Percentiles rank a stretch among this genome's conserved stretches.
Conservation (phyloP, 257 asterid species). For the Anisodus acutangulus region DNA sequence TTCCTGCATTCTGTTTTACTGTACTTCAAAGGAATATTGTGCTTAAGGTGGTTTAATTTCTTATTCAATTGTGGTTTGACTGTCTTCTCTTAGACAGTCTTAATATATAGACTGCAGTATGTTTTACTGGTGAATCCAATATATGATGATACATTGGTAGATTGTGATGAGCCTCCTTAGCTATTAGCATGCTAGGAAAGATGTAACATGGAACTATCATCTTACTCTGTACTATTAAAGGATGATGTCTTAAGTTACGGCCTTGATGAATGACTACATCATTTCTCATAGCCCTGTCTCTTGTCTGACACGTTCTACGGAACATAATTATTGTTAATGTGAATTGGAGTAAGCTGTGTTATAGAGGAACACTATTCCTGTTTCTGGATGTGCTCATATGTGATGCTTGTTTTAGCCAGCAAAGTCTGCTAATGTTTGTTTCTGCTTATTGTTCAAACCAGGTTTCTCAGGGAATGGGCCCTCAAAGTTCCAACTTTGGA, state of each 20-base stretch:
- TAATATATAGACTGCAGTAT: not conserved
- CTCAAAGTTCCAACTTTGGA: slow-evolving; percentile 49
- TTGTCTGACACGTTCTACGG: not conserved
- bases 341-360: slow-evolving; percentile 11
- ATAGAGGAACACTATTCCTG: not conserved
- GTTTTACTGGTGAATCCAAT: not conserved
- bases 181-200: not conserved
- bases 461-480: slow-evolving; percentile 29
- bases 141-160: slow-evolving; percentile 28
- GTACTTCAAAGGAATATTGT: slow-evolving; percentile 32
- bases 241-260: slow-evolving; percentile 1
- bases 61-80: slow-evolving; percentile 30
- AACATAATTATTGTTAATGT: not conserved
- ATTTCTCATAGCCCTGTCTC: not conserved
- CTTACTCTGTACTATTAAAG: not conserved
- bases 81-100: slow-evolving; percentile 23
- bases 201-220: not conserved
- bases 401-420: slow-evolving; percentile 24
- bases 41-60: not conserved
- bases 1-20: slow-evolving; percentile 13
- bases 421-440: slow-evolving; percentile 35
- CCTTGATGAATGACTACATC: not conserved
- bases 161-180: slow-evolving; percentile 30
- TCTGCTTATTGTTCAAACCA: slow-evolving; percentile 10
- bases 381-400: not conserved